phyloP scores from a whole-genome alignment of 1,139 yeast species.

The Suhomyces taliae region DNA sequence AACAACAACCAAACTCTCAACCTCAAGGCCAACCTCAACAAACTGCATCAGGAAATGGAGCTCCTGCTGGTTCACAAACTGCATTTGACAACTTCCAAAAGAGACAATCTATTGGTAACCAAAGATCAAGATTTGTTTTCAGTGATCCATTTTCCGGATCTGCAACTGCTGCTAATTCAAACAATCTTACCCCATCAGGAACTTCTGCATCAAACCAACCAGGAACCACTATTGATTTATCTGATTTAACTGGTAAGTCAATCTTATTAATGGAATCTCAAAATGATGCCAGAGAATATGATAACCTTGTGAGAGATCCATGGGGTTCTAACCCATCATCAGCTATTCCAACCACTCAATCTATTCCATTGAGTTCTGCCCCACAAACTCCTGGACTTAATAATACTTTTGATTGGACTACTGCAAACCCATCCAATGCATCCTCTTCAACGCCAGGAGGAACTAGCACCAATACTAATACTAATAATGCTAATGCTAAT shows the following conservation, averaged over 20 bases:
- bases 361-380: constrained; percentile 24
- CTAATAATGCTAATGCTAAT: constrained; percentile 1
- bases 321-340: constrained; percentile 27
- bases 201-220: constrained; percentile 10
- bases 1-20: constrained; percentile 11
- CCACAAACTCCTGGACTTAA: constrained; percentile 41
- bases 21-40: constrained; percentile 13
- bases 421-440: constrained; percentile 6
- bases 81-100: constrained; percentile 33
- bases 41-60: constrained; percentile 8
- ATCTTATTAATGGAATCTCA: constrained; percentile 57
- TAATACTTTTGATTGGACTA: constrained; percentile 16
- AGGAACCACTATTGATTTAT: constrained; percentile 28
- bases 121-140: constrained; percentile 68
- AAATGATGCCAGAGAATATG: constrained; percentile 53
- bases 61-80: constrained; percentile 6
- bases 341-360: constrained; percentile 1
- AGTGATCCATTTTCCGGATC: constrained; percentile 58
- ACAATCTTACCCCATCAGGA: constrained; percentile 17
- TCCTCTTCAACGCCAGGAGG: constrained; percentile 10
- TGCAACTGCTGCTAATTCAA: constrained; percentile 18
- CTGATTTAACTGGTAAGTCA: constrained; percentile 52
- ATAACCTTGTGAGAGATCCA: constrained; percentile 51
- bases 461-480: constrained; percentile 5
- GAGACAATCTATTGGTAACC: constrained; percentile 56